Percentiles rank a stretch among this genome's conserved stretches.
Conservation (phyloP, 139 green algal genomes). For the Chlorella sp. region DNA sequence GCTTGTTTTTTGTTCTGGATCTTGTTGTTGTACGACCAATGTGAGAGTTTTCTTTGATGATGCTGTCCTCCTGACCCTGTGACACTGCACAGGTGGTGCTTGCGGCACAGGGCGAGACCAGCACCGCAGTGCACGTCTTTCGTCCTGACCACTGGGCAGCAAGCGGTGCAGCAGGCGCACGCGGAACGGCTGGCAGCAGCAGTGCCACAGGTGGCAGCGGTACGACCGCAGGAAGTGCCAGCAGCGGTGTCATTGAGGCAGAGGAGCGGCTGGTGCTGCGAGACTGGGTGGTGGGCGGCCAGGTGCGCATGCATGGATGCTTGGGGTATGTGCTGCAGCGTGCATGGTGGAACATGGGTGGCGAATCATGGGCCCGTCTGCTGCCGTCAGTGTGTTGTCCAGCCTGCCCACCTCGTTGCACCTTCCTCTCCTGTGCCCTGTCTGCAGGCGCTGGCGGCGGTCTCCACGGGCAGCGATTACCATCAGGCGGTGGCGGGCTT, state of each 20-base stretch:
- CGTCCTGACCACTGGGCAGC: background rate
- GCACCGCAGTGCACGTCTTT: background rate
- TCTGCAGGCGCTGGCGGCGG: background rate
- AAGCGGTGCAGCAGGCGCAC: background rate
- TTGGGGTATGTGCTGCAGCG: too few species aligned
- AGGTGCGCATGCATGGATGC: background rate
- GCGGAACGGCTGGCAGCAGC: background rate
- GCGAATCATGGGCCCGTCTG: too few species aligned
- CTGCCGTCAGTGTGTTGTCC: too few species aligned
- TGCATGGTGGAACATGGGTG: too few species aligned
- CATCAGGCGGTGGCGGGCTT: conserved; percentile 17
- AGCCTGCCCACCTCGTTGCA: background rate
- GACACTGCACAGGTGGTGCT: conserved; percentile 1
- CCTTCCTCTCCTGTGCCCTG: background rate
- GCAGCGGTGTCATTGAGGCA: background rate
- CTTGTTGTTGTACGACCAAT: too few species aligned
- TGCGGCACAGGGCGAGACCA: conserved; percentile 5
- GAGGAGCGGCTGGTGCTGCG: conserved; percentile 28
- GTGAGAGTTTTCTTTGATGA: too few species aligned
- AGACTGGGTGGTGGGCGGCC: conserved; percentile 41
- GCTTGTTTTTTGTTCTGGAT: too few species aligned
- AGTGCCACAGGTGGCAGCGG: background rate
- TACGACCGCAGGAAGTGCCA: too few species aligned
- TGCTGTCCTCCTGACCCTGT: too few species aligned
- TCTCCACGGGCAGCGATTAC: background rate